A percentile compares a stretch with the other conserved stretches of the same genome.
These are phyloP conservation scores for Globisporangium ultimum DNA, from an alignment of 352 stramenopile species.

Conservation along the genomic window DNA sequence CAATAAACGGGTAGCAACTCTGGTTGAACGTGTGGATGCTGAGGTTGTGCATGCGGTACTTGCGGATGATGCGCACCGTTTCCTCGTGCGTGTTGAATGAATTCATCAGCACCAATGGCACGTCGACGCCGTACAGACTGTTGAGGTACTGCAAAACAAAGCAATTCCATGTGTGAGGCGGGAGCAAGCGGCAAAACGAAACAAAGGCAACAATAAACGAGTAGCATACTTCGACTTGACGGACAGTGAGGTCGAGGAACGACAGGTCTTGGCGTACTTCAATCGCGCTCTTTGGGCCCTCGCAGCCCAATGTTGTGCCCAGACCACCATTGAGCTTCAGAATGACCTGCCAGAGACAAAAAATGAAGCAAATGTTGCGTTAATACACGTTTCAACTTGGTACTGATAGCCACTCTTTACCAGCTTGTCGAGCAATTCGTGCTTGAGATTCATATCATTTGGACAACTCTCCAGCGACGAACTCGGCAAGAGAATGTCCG, in stretches of 20 bases:
- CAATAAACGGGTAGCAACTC: conserved; percentile 90
- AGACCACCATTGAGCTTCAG: conserved; percentile 99
- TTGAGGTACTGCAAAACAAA: conserved; percentile 74
- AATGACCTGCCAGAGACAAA: conserved; percentile 64
- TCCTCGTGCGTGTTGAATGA: conserved; percentile 99
- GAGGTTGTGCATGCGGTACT: conserved; percentile 96
- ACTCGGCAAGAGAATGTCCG: conserved; percentile 66
- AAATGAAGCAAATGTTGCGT: neutral
- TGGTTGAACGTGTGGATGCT: conserved; percentile 95
- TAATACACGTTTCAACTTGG: neutral
- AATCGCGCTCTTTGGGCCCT: conserved; percentile 91
- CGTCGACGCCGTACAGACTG: conserved; percentile 91
- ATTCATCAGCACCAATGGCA: conserved; percentile 99
- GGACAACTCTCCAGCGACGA: conserved; percentile 84
- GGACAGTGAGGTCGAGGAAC: conserved; percentile 98
- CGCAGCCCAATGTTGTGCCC: conserved; percentile 96
- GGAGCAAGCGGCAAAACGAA: neutral
- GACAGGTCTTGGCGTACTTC: conserved; percentile 92
- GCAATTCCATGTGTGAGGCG: neutral
- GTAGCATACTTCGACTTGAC: conserved; percentile 90
- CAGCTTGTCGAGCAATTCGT: conserved; percentile 94
- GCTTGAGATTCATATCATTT: conserved; percentile 90
- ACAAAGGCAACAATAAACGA: neutral
- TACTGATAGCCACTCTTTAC: conserved; percentile 24
- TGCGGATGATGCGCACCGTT: conserved; percentile 96